Conservation (phyloP, 1,139 yeast genomes). For the Blastobotrys elegans region DNA sequence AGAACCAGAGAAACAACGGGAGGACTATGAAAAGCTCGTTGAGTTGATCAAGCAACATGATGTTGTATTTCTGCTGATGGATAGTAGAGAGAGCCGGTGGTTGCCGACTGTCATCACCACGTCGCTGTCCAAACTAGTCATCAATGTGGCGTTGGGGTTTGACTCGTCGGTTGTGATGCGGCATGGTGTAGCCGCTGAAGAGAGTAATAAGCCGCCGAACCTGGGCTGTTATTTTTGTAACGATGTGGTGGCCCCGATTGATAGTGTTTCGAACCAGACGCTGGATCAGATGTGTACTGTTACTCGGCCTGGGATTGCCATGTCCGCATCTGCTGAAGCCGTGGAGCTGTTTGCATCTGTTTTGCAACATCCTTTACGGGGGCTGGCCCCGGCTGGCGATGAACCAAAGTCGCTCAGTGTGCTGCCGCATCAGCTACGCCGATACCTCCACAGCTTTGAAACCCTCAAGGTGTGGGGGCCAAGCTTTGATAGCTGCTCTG, state of each 20-base stretch:
- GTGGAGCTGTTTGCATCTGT: slow-evolving; percentile 77
- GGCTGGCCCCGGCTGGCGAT: slow-evolving; percentile 41
- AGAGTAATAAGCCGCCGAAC: slow-evolving; percentile 34
- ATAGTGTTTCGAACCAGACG: slow-evolving; percentile 76
- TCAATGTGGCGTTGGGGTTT: slow-evolving; percentile 93
- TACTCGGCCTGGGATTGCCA: slow-evolving; percentile 92
- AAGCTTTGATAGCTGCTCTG: slow-evolving; percentile 74
- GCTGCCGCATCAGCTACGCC: slow-evolving; percentile 86
- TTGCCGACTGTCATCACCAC: slow-evolving; percentile 80
- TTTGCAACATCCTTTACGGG: slow-evolving; percentile 58
- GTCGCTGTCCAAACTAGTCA: slow-evolving; percentile 61
- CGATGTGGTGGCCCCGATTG: slow-evolving; percentile 91
- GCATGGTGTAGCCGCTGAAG: slow-evolving; percentile 52
- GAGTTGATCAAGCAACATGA: slow-evolving; percentile 65
- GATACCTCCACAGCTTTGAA: slow-evolving; percentile 64
- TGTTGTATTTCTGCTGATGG: slow-evolving; percentile 75
- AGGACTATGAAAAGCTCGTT: slow-evolving; percentile 49
- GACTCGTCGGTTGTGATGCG: slow-evolving; percentile 91
- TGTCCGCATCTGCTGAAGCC: slow-evolving; percentile 80
- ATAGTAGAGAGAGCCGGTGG: slow-evolving; percentile 95
- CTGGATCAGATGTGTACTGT: slow-evolving; percentile 98
- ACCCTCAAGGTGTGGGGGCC: slow-evolving; percentile 65
- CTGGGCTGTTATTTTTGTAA: slow-evolving; percentile 95
- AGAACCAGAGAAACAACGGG: slow-evolving; percentile 45
- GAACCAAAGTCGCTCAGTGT: slow-evolving; percentile 52